phyloP scores from a whole-genome alignment of 1,284 basidiomycete genomes.

The Heliocybe sulcata region DNA sequence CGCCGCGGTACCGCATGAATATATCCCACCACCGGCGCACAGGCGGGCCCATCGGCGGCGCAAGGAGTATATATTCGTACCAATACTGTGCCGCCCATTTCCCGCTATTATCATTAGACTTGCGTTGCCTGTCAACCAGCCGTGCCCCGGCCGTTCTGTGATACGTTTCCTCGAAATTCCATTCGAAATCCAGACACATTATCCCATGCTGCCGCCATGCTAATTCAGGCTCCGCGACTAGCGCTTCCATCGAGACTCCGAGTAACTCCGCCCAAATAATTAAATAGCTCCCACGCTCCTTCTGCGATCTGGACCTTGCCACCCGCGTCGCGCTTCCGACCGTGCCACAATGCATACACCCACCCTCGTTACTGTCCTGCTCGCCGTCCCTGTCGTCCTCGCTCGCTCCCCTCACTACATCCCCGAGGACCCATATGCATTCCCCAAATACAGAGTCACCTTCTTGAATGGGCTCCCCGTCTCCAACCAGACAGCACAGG shows the following conservation, averaged over 20 bases:
- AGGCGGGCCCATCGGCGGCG: slow-evolving; percentile 1
- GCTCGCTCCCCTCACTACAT: slow-evolving; percentile 57
- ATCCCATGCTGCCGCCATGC: not conserved
- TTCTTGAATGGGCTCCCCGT: slow-evolving; percentile 81
- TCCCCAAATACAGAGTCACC: slow-evolving; percentile 77
- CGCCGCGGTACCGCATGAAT: not conserved
- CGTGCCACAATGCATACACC: slow-evolving; percentile 5
- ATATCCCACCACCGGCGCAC: not conserved
- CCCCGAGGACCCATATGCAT: slow-evolving; percentile 76
- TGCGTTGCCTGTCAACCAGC: not conserved
- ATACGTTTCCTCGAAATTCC: not conserved
- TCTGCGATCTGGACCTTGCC: not conserved
- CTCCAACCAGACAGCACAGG: slow-evolving; percentile 62
- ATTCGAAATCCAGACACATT: not conserved
- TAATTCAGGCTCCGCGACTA: not conserved
- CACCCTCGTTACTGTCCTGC: slow-evolving; percentile 7
- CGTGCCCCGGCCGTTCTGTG: not conserved
- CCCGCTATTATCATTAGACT: not conserved
- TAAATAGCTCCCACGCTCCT: not conserved
- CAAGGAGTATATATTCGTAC: not conserved
- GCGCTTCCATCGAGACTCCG: not conserved
- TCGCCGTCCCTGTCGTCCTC: slow-evolving; percentile 14
- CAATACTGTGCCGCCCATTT: not conserved
- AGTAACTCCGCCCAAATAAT: slow-evolving; percentile 1
- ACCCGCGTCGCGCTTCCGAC: slow-evolving; percentile 11